Evolutionary conservation across 176 grass and related monocot genomes (phyloP), one percentile per base, ranked within the genome.

Genomic region (Avena eriantha): DNA sequence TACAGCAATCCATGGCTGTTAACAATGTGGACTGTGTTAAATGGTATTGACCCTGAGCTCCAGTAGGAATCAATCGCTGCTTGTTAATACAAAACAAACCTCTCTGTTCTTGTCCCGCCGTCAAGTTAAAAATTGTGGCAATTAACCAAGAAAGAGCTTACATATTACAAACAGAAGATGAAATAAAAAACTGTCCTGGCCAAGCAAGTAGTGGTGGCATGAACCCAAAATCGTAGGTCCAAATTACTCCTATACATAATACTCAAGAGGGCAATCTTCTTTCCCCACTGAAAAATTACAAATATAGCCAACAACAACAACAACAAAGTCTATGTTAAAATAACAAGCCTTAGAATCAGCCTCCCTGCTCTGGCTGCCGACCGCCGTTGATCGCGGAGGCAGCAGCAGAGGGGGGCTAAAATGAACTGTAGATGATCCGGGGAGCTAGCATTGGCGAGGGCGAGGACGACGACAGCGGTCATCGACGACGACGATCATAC

Each of bases 401-500:
- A n/a, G 22, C 43, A 17, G 72, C 39, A 7, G 6, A 75, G 73
- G 47, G 47, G 15, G 46, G 45, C 71, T 16, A 50, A 75, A 75
- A 26, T 17, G 22, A 51, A 18, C 22, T 75, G 46, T 75, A 75
- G 46, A 72, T 74, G 0, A 29, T 29, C 22, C 14, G 29, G 12
- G n/a, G 47, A 29, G 29, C 29, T 45, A 9, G 70, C 13, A 76
- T 76, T 14, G 23, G 8, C 22, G 70, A 29, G 29, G 29, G 29
- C 29, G 29, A 29, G 29, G 39, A 41, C 39, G 39, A 41, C 39
- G 39, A 41, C 39, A 7, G 39, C 39, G 39, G 55, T 24, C 59
- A 11, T 2, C 61, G 24, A 29, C 24, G 60, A 73, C 61, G 24
- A 29, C 12, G 23, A 73, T 75, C 79, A 91, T 49, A 91, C 89